phyloP scores from a whole-genome alignment of 345 rosid genomes.

The Camelina neglecta region DNA sequence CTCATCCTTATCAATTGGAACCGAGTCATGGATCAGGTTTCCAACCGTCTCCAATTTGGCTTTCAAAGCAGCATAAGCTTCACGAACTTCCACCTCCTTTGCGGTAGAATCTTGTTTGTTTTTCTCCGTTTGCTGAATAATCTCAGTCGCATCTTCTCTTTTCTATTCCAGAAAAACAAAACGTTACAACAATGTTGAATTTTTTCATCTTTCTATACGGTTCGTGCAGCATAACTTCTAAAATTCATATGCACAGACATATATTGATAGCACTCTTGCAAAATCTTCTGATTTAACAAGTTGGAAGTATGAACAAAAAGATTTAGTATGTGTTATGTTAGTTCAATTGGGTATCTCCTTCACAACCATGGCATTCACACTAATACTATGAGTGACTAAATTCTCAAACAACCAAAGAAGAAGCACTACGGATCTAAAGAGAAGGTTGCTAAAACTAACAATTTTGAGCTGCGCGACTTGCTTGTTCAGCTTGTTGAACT shows the following conservation, averaged over 20 bases:
- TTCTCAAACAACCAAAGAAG: neutral
- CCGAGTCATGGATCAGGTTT: slow-evolving; percentile 90
- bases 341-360: too few species aligned
- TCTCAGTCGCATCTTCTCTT: slow-evolving; percentile 52
- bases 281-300: too few species aligned
- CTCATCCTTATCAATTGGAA: slow-evolving; percentile 77
- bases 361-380: too few species aligned
- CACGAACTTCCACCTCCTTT: slow-evolving; percentile 76
- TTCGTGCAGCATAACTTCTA: too few species aligned
- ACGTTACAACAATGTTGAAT: too few species aligned
- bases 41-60: slow-evolving; percentile 71
- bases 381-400: neutral
- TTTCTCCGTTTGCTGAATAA: slow-evolving; percentile 55
- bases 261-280: too few species aligned
- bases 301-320: too few species aligned
- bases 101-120: slow-evolving; percentile 54
- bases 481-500: slow-evolving; percentile 73
- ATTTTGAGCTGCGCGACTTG: slow-evolving; percentile 72
- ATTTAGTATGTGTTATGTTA: too few species aligned
- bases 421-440: slow-evolving; percentile 3
- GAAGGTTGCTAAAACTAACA: slow-evolving; percentile 48
- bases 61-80: slow-evolving; percentile 58
- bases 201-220: too few species aligned
- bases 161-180: slow-evolving; percentile 40
- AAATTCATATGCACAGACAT: too few species aligned